Evolutionary conservation across 176 grass and related monocot genomes (phyloP).

Genomic region (Phoenix dactylifera): DNA sequence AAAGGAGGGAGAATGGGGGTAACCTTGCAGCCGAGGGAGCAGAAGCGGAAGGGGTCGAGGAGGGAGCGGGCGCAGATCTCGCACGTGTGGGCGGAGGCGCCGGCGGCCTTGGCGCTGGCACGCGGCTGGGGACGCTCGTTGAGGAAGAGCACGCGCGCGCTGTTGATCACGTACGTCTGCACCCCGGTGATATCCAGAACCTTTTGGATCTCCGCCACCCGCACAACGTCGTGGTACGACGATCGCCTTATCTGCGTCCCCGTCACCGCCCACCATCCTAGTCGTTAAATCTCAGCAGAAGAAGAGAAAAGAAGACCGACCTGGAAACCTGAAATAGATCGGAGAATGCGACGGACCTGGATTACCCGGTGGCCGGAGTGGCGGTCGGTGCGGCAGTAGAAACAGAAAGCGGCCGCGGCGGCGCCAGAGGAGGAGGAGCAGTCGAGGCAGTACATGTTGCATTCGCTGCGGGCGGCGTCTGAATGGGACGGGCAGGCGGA

Average conservation of each 20-base stretch:
- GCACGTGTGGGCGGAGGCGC: too few species aligned
- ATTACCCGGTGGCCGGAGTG: slow-evolving; percentile 60
- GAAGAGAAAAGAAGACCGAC: too few species aligned
- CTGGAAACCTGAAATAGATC: too few species aligned
- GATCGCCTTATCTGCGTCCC: slow-evolving; percentile 52
- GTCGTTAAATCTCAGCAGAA: too few species aligned
- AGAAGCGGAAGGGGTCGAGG: background rate
- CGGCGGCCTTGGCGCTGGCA: slow-evolving; percentile 12
- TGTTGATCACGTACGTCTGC: slow-evolving; percentile 93
- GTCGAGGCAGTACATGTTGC: slow-evolving; percentile 88
- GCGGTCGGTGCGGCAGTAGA: slow-evolving; percentile 57
- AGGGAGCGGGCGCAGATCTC: too few species aligned
- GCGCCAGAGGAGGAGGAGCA: slow-evolving; percentile 29
- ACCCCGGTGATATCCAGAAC: slow-evolving; percentile 63
- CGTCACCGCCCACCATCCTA: background rate
- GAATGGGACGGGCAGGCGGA: slow-evolving; percentile 42
- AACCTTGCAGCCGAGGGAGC: slow-evolving; percentile 55
- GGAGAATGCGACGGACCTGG: slow-evolving; percentile 28
- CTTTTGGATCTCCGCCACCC: slow-evolving; percentile 59
- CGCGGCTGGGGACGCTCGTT: slow-evolving; percentile 76
- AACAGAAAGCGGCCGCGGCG: slow-evolving; percentile 42
- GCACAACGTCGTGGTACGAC: slow-evolving; percentile 75
- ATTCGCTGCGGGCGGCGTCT: slow-evolving; percentile 52
- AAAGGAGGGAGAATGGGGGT: background rate
- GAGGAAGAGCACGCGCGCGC: slow-evolving; percentile 73